Base-by-base conservation (phyloP, 768 basidiomycete species). In the Suillus decipiens region DNA sequence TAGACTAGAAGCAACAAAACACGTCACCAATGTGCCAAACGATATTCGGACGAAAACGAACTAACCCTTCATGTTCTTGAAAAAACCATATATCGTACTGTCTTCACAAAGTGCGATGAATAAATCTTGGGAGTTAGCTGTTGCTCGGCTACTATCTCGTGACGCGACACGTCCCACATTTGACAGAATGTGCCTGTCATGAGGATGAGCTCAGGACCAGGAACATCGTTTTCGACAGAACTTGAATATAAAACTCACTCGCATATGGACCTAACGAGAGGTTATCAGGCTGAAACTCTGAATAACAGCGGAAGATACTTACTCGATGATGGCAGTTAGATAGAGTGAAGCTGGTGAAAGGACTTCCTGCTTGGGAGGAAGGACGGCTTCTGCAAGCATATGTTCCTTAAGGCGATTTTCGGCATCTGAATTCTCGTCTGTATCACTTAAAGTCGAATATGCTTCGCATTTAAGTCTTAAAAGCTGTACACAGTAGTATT, bases 271-370 rank as follows among this genome's bases (percentile, higher is more conserved):
- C 93, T 94, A 73, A 36, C 43, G 48, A 62, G 60, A 60, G 47
- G 11, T 66, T 61, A 66, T 64, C 67, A 77, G 60, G 77, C 71
- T 69, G 69, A 64, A 64, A 66, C 58, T 34, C 41, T 61, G 64
- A 60, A 60, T 64, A 65, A 63, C 62, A 61, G 59, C 66, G 68
- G 59, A 61, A 63, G 50, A 57, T 19, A 84, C 95, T 79, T 75
- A 96, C 95, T 97, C 95, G 36, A 97, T 80, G 66, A 96, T 92
- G 9, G 95, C 94, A 2, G 95, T 96, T 58, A 96, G 82, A 80
- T 96, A 97, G 50, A 97, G 73, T 22, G 93, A 89, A 37, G 95
- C 92, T 5, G 93, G 93, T 10, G 89, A 87, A 31, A 95, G 75
- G 10, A 90, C 81, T 8, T 82, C 73, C 22, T 84, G 74, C 58